A percentile compares a stretch with the other conserved stretches of the same genome.
Conservation (phyloP, 495 filamentous ascomycete species). For the Penicillium malachiteum region DNA sequence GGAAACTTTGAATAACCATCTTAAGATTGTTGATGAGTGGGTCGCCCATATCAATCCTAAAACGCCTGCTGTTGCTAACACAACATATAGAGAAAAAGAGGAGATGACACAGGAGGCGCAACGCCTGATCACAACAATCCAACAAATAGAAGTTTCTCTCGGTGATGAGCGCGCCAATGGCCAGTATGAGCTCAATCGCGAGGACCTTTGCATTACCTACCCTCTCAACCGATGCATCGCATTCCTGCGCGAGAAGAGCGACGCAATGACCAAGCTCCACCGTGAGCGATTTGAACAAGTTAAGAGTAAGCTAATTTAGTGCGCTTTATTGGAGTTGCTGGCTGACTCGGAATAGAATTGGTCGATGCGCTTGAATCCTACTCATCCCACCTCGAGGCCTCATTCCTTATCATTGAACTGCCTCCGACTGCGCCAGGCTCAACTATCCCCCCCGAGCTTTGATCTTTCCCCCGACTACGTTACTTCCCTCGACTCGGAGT, state of each 20-base stretch:
- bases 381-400: conserved; percentile 86
- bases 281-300: conserved; percentile 90
- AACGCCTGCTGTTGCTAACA: conserved; percentile 4
- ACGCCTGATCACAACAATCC: conserved; percentile 76
- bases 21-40: conserved; percentile 70
- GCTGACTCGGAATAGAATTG: conserved; percentile 63
- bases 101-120: conserved; percentile 84
- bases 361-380: conserved; percentile 92
- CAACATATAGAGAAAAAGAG: conserved; percentile 70
- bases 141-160: conserved; percentile 89
- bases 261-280: conserved; percentile 74
- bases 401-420: conserved; percentile 75
- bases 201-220: conserved; percentile 70
- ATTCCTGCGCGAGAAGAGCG: conserved; percentile 80
- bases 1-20: conserved; percentile 80
- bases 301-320: conserved; percentile 64
- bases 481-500: conserved; percentile 81
- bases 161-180: conserved; percentile 68
- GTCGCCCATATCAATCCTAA: conserved; percentile 15
- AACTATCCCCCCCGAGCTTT: conserved; percentile 73
- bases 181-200: conserved; percentile 59
- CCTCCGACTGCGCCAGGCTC: conserved; percentile 77
- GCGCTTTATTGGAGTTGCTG: background rate
- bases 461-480: conserved; percentile 90
- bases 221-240: conserved; percentile 78